Evolutionary conservation across 352 stramenopile species (phyloP).

Genomic region (Plasmopara muralis): DNA sequence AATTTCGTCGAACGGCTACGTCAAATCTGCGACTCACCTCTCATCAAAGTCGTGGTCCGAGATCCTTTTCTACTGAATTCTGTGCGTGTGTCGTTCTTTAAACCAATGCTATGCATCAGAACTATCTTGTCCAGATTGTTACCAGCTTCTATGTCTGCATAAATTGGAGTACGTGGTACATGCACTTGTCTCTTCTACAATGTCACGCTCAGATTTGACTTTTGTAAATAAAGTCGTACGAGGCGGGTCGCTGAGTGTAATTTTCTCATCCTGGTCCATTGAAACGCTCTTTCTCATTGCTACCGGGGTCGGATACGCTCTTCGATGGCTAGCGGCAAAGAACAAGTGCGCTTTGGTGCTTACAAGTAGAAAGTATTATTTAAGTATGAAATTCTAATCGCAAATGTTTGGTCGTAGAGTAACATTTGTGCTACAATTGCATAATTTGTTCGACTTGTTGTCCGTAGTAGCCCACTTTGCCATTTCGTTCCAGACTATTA

Average conservation of each 20-base stretch:
- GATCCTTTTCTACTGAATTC: not conserved
- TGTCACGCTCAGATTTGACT: conserved; percentile 6
- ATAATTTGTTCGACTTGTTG: conserved; percentile 77
- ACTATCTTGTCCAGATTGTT: conserved; percentile 72
- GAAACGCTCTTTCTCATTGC: conserved; percentile 72
- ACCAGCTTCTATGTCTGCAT: conserved; percentile 75
- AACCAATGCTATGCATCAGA: conserved; percentile 28
- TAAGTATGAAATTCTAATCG: too few species aligned
- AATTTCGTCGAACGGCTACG: conserved; percentile 62
- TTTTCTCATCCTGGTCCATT: conserved; percentile 75
- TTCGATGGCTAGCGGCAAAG: conserved; percentile 73
- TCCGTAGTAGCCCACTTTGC: conserved; percentile 80
- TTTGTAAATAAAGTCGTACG: conserved; percentile 44
- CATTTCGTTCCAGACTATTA: conserved; percentile 66
- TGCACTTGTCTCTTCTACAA: conserved; percentile 9
- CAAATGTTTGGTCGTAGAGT: conserved; percentile 27
- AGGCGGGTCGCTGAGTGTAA: conserved; percentile 57
- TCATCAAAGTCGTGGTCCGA: conserved; percentile 60
- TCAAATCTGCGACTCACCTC: conserved; percentile 55
- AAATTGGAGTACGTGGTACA: conserved; percentile 53
- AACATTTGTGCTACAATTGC: conserved; percentile 47
- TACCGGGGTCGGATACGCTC: conserved; percentile 58
- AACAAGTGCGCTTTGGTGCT: conserved; percentile 52
- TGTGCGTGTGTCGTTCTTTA: not conserved
- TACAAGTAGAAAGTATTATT: too few species aligned